A percentile compares a stretch with the other conserved stretches of the same genome.
Conservation (phyloP, 1,139 yeast species). For the Diutina rugosa region DNA sequence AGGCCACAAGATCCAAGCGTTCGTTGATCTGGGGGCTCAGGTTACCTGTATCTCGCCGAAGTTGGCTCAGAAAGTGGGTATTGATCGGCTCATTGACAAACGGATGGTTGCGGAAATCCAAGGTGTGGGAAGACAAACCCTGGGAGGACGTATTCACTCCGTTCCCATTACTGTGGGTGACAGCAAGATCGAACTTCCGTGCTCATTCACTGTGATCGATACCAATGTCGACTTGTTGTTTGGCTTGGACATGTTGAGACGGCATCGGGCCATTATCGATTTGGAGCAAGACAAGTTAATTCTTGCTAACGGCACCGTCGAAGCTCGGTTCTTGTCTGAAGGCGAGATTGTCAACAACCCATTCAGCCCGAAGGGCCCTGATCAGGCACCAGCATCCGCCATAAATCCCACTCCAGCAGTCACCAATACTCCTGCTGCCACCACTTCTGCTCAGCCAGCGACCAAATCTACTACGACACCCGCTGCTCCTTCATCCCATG, state of each 20-base stretch:
- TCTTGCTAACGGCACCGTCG: constrained; percentile 45
- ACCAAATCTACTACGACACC: background rate
- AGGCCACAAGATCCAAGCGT: constrained; percentile 73
- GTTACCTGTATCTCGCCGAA: constrained; percentile 69
- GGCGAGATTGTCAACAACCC: constrained; percentile 45
- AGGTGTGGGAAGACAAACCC: constrained; percentile 80
- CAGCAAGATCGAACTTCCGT: constrained; percentile 40
- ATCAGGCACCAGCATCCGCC: background rate
- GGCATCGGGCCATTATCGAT: constrained; percentile 79
- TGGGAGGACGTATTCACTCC: constrained; percentile 77
- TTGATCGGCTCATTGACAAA: constrained; percentile 65
- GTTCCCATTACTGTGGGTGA: constrained; percentile 75
- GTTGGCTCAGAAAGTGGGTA: constrained; percentile 62
- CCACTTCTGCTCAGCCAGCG: background rate
- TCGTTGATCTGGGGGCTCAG: constrained; percentile 96
- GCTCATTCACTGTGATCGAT: constrained; percentile 74
- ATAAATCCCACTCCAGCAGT: constrained; percentile 11
- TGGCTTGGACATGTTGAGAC: constrained; percentile 72
- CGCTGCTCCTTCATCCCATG: constrained; percentile 4
- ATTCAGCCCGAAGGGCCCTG: background rate
- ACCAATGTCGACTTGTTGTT: constrained; percentile 55
- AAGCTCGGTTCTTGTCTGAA: constrained; percentile 63
- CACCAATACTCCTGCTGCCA: constrained; percentile 11
- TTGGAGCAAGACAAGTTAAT: constrained; percentile 52
- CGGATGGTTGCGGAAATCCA: constrained; percentile 73